These are phyloP conservation scores for Colletotrichum sp. DNA, from an alignment of 2,329 filamentous ascomycete genomes.

Conservation along the genomic window DNA sequence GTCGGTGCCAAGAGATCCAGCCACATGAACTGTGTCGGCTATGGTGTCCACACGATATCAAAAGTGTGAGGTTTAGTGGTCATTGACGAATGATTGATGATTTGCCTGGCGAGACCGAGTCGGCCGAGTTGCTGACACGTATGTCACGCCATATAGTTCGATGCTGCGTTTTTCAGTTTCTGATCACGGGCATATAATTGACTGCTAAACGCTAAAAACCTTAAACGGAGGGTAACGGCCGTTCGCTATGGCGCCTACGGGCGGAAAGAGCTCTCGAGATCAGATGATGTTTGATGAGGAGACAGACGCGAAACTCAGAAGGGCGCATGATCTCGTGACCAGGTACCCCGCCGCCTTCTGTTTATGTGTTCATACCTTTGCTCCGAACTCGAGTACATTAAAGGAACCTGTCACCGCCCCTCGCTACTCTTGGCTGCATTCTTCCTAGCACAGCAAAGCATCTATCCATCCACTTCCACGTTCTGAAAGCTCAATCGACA, in stretches of 20 bases:
- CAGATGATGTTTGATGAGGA: conserved; percentile 20
- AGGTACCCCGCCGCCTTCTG: neutral
- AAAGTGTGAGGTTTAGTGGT: neutral
- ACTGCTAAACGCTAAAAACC: neutral
- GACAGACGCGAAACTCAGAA: conserved; percentile 12
- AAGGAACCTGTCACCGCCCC: neutral
- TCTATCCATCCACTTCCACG: neutral
- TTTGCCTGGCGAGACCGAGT: neutral
- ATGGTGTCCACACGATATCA: neutral
- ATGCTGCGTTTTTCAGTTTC: conserved; percentile 5
- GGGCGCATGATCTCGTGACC: conserved; percentile 3
- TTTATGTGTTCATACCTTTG: neutral
- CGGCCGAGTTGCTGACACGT: neutral
- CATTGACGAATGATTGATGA: neutral
- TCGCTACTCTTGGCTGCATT: neutral
- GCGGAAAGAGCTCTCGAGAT: neutral
- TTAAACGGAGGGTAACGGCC: neutral
- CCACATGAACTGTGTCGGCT: neutral
- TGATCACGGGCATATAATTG: neutral
- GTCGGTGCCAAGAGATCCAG: neutral
- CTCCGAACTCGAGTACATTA: neutral
- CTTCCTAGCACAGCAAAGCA: neutral
- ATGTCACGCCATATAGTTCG: neutral
- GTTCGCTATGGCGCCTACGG: conserved; percentile 2
- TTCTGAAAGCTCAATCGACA: neutral